Evolutionary conservation across 169 alveolate species (phyloP).

Genomic region (Plasmodium vinckei): DNA sequence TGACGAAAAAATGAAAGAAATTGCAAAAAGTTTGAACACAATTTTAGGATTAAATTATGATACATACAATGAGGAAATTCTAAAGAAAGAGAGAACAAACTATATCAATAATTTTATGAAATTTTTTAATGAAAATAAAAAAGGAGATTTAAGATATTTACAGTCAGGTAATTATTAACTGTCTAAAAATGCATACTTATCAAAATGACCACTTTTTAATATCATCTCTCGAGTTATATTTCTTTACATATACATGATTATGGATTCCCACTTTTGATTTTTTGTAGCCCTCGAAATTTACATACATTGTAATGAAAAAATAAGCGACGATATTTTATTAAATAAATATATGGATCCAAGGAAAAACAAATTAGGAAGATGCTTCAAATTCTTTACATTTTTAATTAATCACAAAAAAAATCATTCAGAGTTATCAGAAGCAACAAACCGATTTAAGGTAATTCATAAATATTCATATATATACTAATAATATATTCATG

Average conservation of each 20-base stretch:
- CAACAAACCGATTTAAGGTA: slow-evolving; percentile 45
- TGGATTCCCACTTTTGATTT: neutral
- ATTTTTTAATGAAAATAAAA: slow-evolving; percentile 38
- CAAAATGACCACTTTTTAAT: no score
- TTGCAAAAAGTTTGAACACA: slow-evolving; percentile 23
- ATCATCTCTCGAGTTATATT: neutral
- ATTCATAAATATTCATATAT: neutral
- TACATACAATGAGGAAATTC: slow-evolving; percentile 7
- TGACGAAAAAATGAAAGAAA: slow-evolving; percentile 29
- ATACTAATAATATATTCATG: neutral
- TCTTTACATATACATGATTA: neutral
- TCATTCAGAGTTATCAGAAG: slow-evolving; percentile 12
- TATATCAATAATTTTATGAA: slow-evolving; percentile 38
- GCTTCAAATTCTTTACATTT: slow-evolving; percentile 68
- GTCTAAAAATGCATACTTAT: neutral
- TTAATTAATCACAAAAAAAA: slow-evolving; percentile 21
- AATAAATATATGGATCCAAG: slow-evolving; percentile 10
- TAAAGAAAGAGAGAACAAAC: slow-evolving; percentile 24
- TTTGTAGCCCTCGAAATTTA: slow-evolving; percentile 61
- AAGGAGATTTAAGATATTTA: slow-evolving; percentile 57
- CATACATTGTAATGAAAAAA: slow-evolving; percentile 26
- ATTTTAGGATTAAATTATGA: slow-evolving; percentile 31
- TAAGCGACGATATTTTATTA: slow-evolving; percentile 31
- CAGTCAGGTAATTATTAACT: slow-evolving; percentile 35
- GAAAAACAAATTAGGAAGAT: slow-evolving; percentile 63